Evolutionary conservation across 306 rosid genomes (phyloP).

Genomic region (Coriaria nepalensis): DNA sequence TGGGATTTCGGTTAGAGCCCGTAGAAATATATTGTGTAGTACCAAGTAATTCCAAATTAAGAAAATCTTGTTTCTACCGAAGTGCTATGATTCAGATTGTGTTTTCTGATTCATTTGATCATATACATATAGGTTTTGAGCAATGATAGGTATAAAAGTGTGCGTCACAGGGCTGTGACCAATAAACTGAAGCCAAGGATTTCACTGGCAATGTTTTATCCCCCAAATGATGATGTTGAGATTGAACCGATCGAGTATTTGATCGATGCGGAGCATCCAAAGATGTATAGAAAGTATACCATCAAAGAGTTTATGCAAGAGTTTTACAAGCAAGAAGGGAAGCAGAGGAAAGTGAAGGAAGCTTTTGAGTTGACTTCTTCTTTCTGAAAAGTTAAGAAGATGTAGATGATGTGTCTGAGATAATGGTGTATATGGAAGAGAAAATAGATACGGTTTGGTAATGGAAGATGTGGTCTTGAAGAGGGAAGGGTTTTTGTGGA

Average conservation of each 20-base stretch:
- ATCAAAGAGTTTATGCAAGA: constrained; percentile 26
- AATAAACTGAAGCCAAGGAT: constrained; percentile 18
- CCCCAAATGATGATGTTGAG: constrained; percentile 17
- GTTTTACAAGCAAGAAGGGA: constrained; percentile 31
- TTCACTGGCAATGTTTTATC: constrained; percentile 36
- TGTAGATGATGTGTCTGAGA: background rate
- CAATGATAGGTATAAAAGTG: constrained; percentile 44
- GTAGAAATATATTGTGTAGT: constrained; percentile 10
- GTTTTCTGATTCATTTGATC: background rate
- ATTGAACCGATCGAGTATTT: constrained; percentile 32
- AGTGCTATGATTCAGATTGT: background rate
- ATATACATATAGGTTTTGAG: constrained; percentile 22
- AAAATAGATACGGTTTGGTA: no score
- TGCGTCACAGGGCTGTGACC: constrained; percentile 38
- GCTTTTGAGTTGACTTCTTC: constrained; percentile 16
- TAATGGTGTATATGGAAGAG: no score
- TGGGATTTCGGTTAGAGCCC: constrained; percentile 72
- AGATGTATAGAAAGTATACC: constrained; percentile 11
- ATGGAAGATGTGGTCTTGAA: no score
- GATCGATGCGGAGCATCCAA: constrained; percentile 29
- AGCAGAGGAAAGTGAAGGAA: constrained; percentile 26
- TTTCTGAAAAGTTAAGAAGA: background rate
- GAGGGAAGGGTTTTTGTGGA: no score
- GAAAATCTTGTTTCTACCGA: background rate
- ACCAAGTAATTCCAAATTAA: no score